phyloP scores from a whole-genome alignment of 2,329 filamentous ascomycete genomes.

The Magnaporthiopsis poae region DNA sequence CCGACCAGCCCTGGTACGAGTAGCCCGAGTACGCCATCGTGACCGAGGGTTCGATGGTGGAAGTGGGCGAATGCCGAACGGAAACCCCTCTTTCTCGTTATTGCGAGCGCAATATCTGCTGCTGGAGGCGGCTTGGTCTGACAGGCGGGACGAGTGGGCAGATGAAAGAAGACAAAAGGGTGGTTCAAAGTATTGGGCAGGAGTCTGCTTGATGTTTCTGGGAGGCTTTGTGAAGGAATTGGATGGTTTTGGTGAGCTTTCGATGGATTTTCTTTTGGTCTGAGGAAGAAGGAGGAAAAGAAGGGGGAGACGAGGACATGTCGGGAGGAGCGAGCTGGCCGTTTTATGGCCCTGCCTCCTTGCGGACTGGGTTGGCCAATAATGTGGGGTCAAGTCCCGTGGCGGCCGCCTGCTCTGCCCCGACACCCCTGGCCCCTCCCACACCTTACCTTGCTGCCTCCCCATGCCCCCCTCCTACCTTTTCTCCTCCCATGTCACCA shows the following conservation, averaged over 20 bases:
- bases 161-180: background rate
- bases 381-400: background rate
- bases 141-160: background rate
- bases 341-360: slow-evolving; percentile 2
- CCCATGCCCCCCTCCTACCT: background rate
- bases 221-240: background rate
- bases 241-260: background rate
- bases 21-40: slow-evolving; percentile 27
- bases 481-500: background rate
- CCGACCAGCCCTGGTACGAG: slow-evolving; percentile 1
- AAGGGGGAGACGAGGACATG: background rate
- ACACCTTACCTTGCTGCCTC: background rate
- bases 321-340: background rate
- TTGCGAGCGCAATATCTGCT: slow-evolving; percentile 11
- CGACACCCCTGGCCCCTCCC: background rate
- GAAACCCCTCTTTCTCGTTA: too few relatives aligned
- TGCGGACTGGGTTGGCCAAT: background rate
- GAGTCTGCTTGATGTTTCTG: slow-evolving; percentile 1
- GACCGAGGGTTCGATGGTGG: slow-evolving; percentile 38
- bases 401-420: background rate
- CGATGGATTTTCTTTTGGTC: background rate
- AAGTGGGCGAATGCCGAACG: slow-evolving; percentile 47
- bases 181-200: background rate
- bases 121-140: background rate
- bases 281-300: background rate